Evolutionary conservation across 2,329 filamentous ascomycete species (phyloP).

Genomic region (Pseudogymnoascus sp.): DNA sequence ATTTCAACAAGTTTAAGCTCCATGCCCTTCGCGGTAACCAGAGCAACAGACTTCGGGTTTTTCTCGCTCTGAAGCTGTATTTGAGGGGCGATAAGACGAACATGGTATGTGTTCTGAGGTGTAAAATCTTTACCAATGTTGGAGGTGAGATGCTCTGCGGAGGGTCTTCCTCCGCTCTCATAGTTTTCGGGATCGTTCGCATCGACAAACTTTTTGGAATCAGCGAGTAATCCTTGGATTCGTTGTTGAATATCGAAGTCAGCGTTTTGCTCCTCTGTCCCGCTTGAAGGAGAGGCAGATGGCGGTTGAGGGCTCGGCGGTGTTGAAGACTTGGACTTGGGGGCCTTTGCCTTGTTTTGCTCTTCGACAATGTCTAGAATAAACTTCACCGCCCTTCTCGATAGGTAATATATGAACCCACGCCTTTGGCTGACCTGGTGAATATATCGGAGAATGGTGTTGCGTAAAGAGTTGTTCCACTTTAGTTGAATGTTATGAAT

Average conservation of each 20-base stretch:
- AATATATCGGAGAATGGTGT: slow-evolving; percentile 94
- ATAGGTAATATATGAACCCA: slow-evolving; percentile 97
- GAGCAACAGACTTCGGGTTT: slow-evolving; percentile 90
- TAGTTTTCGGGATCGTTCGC: slow-evolving; percentile 46
- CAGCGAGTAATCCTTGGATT: slow-evolving; percentile 76
- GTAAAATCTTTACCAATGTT: slow-evolving; percentile 83
- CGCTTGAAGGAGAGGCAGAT: neutral
- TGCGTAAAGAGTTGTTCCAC: slow-evolving; percentile 94
- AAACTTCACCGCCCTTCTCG: slow-evolving; percentile 90
- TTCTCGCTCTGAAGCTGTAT: slow-evolving; percentile 98
- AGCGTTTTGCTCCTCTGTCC: slow-evolving; percentile 29
- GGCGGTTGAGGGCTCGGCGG: slow-evolving; percentile 15
- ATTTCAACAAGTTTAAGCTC: slow-evolving; percentile 95
- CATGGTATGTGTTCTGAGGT: slow-evolving; percentile 87
- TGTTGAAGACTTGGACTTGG: slow-evolving; percentile 21
- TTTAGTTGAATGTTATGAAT: slow-evolving; percentile 97
- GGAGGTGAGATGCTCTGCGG: slow-evolving; percentile 56
- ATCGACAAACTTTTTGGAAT: slow-evolving; percentile 74
- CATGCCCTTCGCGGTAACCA: slow-evolving; percentile 97
- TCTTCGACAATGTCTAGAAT: slow-evolving; percentile 97
- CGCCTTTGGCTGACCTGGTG: slow-evolving; percentile 94
- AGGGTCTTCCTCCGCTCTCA: slow-evolving; percentile 28
- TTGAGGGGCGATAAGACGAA: slow-evolving; percentile 91
- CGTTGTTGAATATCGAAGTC: slow-evolving; percentile 67
- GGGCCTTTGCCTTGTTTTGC: slow-evolving; percentile 63